These are phyloP conservation scores for Fagopyrum tataricum DNA, from an alignment of 148 eudicot genomes.

Conservation along the genomic window DNA sequence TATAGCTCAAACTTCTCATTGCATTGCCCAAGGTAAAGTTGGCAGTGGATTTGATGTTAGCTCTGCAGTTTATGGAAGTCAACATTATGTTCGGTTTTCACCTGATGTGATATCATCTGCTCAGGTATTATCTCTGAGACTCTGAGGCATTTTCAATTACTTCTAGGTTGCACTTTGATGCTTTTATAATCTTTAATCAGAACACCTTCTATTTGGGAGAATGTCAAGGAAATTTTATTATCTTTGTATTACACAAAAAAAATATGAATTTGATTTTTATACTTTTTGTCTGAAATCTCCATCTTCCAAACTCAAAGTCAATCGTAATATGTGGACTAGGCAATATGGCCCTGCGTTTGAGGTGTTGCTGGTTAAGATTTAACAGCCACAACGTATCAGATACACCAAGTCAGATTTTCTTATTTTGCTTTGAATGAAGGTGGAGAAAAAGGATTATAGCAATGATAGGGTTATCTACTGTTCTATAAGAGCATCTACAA, in stretches of 20 bases:
- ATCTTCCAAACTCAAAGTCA: neutral
- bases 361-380: neutral
- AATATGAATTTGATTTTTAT: neutral
- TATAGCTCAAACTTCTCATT: slow-evolving; percentile 79
- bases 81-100: slow-evolving; percentile 93
- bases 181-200: neutral
- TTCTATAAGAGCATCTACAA: too few relatives aligned
- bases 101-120: slow-evolving; percentile 90
- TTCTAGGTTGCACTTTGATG: neutral
- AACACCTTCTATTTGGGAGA: neutral
- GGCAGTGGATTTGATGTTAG: slow-evolving; percentile 99
- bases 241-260: neutral
- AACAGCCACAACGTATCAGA: neutral
- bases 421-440: neutral
- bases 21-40: slow-evolving; percentile 98
- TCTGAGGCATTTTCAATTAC: neutral
- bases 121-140: slow-evolving; percentile 43
- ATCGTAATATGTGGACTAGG: neutral
- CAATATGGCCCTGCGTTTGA: neutral
- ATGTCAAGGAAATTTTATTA: neutral
- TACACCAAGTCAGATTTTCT: neutral
- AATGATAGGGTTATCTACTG: neutral
- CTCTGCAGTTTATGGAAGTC: slow-evolving; percentile 99
- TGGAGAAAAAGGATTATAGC: neutral
- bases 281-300: neutral